These are phyloP conservation scores for Blastomyces percursus DNA, from an alignment of 2,329 filamentous ascomycete species.

Conservation along the genomic window DNA sequence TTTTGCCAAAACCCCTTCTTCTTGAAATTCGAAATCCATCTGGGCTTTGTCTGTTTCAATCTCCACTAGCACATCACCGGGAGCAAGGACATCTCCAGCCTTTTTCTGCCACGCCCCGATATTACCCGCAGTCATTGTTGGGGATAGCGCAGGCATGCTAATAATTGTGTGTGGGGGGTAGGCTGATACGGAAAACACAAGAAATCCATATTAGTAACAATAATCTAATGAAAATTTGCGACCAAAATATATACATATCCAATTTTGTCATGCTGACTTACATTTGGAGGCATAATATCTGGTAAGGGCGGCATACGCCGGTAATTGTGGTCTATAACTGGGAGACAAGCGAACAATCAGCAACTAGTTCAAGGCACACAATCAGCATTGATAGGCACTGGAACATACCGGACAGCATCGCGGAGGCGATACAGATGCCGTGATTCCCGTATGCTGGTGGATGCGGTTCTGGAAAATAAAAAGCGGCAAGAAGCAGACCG, in stretches of 20 bases:
- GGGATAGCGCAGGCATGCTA: slow-evolving; percentile 95
- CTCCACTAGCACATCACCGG: slow-evolving; percentile 92
- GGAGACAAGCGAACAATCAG: not conserved
- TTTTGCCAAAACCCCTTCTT: slow-evolving; percentile 92
- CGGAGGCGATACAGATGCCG: slow-evolving; percentile 35
- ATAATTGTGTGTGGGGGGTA: slow-evolving; percentile 92
- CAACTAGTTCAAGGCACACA: slow-evolving; percentile 5
- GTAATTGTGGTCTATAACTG: slow-evolving; percentile 31
- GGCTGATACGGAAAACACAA: slow-evolving; percentile 42
- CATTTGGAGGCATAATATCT: slow-evolving; percentile 61
- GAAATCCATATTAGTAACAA: not conserved
- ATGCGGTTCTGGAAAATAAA: slow-evolving; percentile 32
- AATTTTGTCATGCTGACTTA: slow-evolving; percentile 29
- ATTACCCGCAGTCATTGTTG: slow-evolving; percentile 94
- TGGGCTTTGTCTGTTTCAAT: slow-evolving; percentile 99
- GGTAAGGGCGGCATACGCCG: slow-evolving; percentile 49
- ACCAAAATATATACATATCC: slow-evolving; percentile 9
- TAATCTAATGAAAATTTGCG: not conserved
- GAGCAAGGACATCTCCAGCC: slow-evolving; percentile 71
- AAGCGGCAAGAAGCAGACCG: slow-evolving; percentile 36
- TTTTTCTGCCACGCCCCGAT: slow-evolving; percentile 99
- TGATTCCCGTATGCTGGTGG: slow-evolving; percentile 35
- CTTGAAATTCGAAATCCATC: slow-evolving; percentile 99
- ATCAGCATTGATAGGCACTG: not conserved
- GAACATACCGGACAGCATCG: slow-evolving; percentile 32